A percentile compares a stretch with the other conserved stretches of the same genome.
Conservation (phyloP, 345 rosid species). For the Citrus trifoliata region DNA sequence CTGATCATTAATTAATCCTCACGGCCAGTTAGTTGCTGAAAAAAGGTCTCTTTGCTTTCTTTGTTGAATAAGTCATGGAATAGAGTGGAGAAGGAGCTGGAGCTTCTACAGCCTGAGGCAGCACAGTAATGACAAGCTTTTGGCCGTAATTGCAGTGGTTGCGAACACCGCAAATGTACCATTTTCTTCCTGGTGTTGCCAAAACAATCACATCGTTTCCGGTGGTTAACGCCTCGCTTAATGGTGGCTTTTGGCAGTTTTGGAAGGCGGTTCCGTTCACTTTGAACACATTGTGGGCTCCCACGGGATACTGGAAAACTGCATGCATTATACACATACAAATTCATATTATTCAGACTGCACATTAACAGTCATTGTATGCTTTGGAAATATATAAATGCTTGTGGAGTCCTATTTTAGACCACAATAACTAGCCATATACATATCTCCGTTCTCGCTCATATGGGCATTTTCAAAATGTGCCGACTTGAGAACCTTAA, state of each 20-base stretch:
- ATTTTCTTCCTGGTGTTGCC: slow-evolving; percentile 13
- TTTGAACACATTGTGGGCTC: slow-evolving; percentile 18
- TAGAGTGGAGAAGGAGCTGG: neutral
- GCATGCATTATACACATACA: neutral
- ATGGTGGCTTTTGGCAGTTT: slow-evolving; percentile 14
- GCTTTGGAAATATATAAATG: too few species aligned
- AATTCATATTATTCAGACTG: neutral
- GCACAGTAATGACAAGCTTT: slow-evolving; percentile 7
- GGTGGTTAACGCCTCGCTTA: neutral
- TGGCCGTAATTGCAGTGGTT: neutral
- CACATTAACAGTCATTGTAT: neutral
- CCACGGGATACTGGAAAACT: slow-evolving; percentile 26
- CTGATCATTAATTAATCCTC: neutral
- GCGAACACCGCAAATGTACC: slow-evolving; percentile 21
- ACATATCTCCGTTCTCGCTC: too few species aligned
- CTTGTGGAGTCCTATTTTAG: too few species aligned
- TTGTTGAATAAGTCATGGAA: neutral
- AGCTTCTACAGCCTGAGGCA: neutral
- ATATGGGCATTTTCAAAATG: too few species aligned
- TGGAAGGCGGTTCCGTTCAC: slow-evolving; percentile 29
- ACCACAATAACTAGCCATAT: too few species aligned
- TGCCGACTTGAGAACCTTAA: too few species aligned
- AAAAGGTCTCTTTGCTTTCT: slow-evolving; percentile 10
- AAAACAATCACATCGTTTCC: slow-evolving; percentile 13
- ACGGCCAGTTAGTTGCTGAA: neutral